Evolutionary conservation across 345 rosid genomes (phyloP).

Genomic region (Iberis pinnata): DNA sequence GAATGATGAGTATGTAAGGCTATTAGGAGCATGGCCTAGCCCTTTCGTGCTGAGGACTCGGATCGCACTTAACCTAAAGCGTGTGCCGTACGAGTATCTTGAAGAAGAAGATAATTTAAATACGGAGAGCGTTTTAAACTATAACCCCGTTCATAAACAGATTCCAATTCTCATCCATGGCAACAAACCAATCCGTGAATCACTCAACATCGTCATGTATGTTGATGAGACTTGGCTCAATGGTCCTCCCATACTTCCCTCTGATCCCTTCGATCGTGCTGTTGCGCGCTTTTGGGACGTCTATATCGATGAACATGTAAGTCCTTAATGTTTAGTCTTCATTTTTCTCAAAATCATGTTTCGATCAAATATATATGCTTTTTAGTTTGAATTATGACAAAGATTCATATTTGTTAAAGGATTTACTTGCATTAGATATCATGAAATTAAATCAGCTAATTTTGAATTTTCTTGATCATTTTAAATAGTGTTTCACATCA

Average conservation of each 20-base stretch:
- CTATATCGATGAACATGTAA: conserved; percentile 43
- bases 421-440: neutral
- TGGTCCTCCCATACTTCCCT: conserved; percentile 32
- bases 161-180: conserved; percentile 38
- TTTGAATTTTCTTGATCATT: neutral
- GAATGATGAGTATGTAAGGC: conserved; percentile 36
- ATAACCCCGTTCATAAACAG: conserved; percentile 31
- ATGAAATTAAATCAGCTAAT: neutral
- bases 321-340: neutral
- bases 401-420: neutral
- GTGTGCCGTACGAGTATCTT: conserved; percentile 26
- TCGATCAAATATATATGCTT: too few relatives aligned
- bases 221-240: conserved; percentile 31
- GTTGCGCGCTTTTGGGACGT: conserved; percentile 33
- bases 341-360: neutral
- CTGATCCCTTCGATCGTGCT: conserved; percentile 30
- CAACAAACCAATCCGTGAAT: conserved; percentile 31
- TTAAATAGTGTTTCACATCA: conserved; percentile 45
- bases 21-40: conserved; percentile 76
- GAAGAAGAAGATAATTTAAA: conserved; percentile 32
- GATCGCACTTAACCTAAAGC: conserved; percentile 38
- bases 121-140: conserved; percentile 29
- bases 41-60: conserved; percentile 67
- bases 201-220: conserved; percentile 32
- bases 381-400: too few relatives aligned